Evolutionary conservation across 495 filamentous ascomycete genomes (phyloP).

Genomic region (Mycothermus thermophilus): DNA sequence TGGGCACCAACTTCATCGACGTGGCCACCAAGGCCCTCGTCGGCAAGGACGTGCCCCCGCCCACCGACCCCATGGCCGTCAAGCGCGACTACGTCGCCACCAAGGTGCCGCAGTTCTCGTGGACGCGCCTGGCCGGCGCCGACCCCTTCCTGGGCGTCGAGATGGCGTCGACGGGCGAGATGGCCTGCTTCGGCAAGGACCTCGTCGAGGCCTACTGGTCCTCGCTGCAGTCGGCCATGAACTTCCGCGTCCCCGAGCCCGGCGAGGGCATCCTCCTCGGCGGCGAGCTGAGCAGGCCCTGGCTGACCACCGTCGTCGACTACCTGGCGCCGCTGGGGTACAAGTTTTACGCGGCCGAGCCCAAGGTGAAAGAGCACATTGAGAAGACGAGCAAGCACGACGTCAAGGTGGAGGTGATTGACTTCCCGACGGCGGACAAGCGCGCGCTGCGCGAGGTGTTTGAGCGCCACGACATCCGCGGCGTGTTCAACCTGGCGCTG

Average conservation of each 20-base stretch:
- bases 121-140: conserved; percentile 95
- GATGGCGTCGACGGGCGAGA: conserved; percentile 94
- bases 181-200: conserved; percentile 95
- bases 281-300: conserved; percentile 54
- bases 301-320: conserved; percentile 61
- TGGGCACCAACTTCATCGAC: conserved; percentile 95
- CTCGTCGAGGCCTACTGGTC: conserved; percentile 96
- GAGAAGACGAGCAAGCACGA: conserved; percentile 53
- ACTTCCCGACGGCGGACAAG: conserved; percentile 96
- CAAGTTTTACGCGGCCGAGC: conserved; percentile 78
- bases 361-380: conserved; percentile 67
- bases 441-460: conserved; percentile 88
- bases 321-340: conserved; percentile 80
- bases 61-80: conserved; percentile 74
- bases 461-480: conserved; percentile 89
- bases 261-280: conserved; percentile 92
- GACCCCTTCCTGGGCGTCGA: conserved; percentile 97
- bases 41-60: conserved; percentile 70
- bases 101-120: conserved; percentile 97
- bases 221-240: conserved; percentile 93
- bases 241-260: conserved; percentile 88
- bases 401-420: conserved; percentile 74
- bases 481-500: conserved; percentile 89
- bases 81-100: conserved; percentile 88
- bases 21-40: conserved; percentile 88